phyloP scores from a whole-genome alignment of 78 protist species.

The Pigoraptor vietnamica region DNA sequence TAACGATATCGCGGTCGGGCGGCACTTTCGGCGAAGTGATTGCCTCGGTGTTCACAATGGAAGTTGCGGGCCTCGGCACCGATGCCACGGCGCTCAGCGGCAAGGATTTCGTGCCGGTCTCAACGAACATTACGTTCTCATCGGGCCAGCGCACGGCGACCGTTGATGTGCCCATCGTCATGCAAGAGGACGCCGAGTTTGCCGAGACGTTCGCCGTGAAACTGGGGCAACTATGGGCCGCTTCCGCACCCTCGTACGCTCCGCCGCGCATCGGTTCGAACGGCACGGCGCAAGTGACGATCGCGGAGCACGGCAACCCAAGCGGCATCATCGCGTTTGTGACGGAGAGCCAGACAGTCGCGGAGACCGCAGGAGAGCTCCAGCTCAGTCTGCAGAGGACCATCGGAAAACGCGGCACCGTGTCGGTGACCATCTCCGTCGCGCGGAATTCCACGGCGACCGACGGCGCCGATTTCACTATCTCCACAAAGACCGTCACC shows the following conservation, averaged over 20 bases:
- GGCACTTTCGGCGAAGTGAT: background rate
- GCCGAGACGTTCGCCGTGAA: background rate
- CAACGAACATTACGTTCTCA: too few relatives aligned
- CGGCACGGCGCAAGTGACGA: background rate
- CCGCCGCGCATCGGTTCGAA: background rate
- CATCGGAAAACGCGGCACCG: background rate
- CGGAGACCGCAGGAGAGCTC: background rate
- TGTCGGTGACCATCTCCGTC: background rate
- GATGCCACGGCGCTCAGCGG: background rate
- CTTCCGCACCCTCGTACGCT: background rate
- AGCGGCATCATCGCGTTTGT: background rate
- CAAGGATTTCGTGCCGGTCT: background rate
- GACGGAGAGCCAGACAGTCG: background rate
- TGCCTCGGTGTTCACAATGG: background rate
- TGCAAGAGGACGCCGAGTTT: too few relatives aligned
- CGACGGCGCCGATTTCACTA: background rate
- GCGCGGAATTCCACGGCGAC: background rate
- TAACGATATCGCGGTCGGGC: background rate
- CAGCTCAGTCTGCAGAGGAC: background rate
- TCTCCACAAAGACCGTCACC: background rate
- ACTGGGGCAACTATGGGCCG: too few relatives aligned
- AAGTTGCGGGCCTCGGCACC: background rate
- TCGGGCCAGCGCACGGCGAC: too few relatives aligned
- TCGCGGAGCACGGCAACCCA: background rate
- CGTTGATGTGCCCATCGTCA: too few relatives aligned